A percentile compares a stretch with the other conserved stretches of the same genome.
Evolutionary conservation across 441 rosid genomes (phyloP).

Genomic region (Populus hybrid): DNA sequence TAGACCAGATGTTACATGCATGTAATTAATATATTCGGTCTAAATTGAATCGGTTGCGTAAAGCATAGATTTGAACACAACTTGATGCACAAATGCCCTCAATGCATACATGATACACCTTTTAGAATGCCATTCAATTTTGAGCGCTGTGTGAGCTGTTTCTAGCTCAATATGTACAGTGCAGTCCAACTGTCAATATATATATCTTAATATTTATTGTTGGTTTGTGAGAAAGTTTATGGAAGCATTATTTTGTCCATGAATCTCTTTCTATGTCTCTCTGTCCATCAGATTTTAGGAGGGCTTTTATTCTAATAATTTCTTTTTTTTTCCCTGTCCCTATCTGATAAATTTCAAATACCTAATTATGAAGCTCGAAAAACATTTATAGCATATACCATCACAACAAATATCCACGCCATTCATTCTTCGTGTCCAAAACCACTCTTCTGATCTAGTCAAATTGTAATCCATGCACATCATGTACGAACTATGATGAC

Average conservation of each 20-base stretch:
- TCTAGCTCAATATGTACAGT: not conserved
- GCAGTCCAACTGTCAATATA: slow-evolving; percentile 13
- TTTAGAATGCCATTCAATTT: not conserved
- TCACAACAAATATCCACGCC: not conserved
- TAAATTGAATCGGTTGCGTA: not conserved
- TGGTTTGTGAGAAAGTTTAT: slow-evolving; percentile 30
- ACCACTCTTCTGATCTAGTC: not conserved
- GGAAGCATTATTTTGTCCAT: not conserved
- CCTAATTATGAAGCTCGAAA: not conserved
- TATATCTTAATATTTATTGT: slow-evolving; percentile 16
- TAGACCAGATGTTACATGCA: not conserved
- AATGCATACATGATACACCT: not conserved
- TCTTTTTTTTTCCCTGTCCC: not conserved
- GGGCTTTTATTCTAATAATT: not conserved
- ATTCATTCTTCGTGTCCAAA: not conserved
- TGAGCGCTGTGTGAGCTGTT: slow-evolving; percentile 4
- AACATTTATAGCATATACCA: not conserved
- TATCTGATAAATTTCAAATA: not conserved
- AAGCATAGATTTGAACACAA: not conserved
- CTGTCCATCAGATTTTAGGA: not conserved
- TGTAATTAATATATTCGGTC: not conserved
- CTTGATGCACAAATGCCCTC: too few species aligned
- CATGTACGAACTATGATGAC: not conserved
- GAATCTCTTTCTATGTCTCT: not conserved
- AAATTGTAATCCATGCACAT: not conserved